Base-by-base conservation (phyloP, 1,284 basidiomycete species). In the Trichosporon ovoides region DNA sequence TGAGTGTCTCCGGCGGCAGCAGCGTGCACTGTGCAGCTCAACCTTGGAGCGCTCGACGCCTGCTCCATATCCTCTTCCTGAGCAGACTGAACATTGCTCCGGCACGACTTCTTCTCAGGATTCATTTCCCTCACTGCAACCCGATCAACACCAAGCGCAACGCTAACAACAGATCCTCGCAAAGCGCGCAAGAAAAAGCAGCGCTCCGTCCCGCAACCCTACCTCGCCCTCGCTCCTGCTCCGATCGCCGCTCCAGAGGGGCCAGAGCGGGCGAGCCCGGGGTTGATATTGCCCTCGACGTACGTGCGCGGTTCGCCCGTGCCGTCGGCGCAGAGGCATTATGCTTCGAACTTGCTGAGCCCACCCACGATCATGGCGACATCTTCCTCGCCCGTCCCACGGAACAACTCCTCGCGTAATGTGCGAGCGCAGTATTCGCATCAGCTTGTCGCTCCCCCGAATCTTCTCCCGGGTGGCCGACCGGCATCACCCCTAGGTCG, bases 141-240 rank as follows among this genome's bases (percentile, higher is more conserved):
- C n/a, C n/a, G n/a, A n/a, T n/a, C n/a, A n/a, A 4, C 28, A 9
- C 38, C 1, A 9, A 4, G 19, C 38, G n/a, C n/a, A n/a, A 13
- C 14, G 38, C 49, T 51, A 12, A 51, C 49, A 11, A n/a, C 35
- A 24, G 18, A 38, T 12, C 11, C 43, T 13, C 18, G 40, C 18
- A 33, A 50, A 18, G 46, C 54, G 12, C 65, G 66, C 28, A 73
- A 71, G 58, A 72, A 69, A 59, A 68, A 66, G 53, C 20, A 59
- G 16, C 48, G 31, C 52, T 19, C 64, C 12, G 60, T 74, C n/a
- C 68, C 72, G 1, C 35, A 62, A 38, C 74, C 74, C 16, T 76
- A 72, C 61, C 68, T 76, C 18, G 74, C 71, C 37, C 50, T 67
- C n/a, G 74, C 74, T 18, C 74, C 74, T n/a, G 64, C 64, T 4